Percentiles rank a stretch among this genome's conserved stretches.
These are phyloP conservation scores for Beauveria bassiana DNA, from an alignment of 2,329 filamentous ascomycete species.

Conservation along the genomic window DNA sequence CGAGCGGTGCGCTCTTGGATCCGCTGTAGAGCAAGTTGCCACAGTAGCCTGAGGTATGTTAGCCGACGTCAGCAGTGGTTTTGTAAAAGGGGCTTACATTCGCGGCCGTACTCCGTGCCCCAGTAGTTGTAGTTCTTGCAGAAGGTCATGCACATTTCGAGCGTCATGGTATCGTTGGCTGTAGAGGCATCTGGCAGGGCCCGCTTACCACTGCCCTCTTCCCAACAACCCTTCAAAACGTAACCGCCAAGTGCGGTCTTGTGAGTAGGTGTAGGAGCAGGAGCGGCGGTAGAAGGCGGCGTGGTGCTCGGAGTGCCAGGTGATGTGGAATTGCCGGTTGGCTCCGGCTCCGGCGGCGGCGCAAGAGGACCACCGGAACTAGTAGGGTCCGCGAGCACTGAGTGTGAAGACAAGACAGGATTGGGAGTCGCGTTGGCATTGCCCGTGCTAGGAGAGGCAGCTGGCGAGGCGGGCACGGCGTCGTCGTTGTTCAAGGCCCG, in stretches of 20 bases:
- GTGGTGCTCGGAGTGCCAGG: slow-evolving; percentile 5
- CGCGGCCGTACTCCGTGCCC: slow-evolving; percentile 44
- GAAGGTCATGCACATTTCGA: slow-evolving; percentile 38
- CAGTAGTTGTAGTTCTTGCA: slow-evolving; percentile 40
- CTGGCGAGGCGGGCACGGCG: too few species aligned
- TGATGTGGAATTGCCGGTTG: background rate
- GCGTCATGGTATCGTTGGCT: slow-evolving; percentile 41
- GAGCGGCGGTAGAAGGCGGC: background rate
- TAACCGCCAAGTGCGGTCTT: slow-evolving; percentile 36
- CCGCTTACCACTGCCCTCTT: slow-evolving; percentile 36
- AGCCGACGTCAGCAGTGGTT: background rate
- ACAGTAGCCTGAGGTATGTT: slow-evolving; percentile 32
- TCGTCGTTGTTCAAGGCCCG: too few species aligned
- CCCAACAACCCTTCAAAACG: slow-evolving; percentile 38
- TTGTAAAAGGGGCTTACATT: slow-evolving; percentile 30
- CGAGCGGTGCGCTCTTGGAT: slow-evolving; percentile 21
- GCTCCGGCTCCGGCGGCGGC: background rate
- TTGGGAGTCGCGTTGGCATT: too few species aligned
- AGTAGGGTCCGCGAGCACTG: background rate
- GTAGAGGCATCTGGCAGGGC: slow-evolving; percentile 34
- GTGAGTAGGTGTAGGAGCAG: slow-evolving; percentile 18
- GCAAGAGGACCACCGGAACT: too few species aligned
- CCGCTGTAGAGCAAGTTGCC: slow-evolving; percentile 32
- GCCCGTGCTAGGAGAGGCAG: too few species aligned
- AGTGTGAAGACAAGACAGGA: too few species aligned